These are phyloP conservation scores for Aspergillus phoenicis DNA, from an alignment of 2,329 filamentous ascomycete species.

Conservation along the genomic window DNA sequence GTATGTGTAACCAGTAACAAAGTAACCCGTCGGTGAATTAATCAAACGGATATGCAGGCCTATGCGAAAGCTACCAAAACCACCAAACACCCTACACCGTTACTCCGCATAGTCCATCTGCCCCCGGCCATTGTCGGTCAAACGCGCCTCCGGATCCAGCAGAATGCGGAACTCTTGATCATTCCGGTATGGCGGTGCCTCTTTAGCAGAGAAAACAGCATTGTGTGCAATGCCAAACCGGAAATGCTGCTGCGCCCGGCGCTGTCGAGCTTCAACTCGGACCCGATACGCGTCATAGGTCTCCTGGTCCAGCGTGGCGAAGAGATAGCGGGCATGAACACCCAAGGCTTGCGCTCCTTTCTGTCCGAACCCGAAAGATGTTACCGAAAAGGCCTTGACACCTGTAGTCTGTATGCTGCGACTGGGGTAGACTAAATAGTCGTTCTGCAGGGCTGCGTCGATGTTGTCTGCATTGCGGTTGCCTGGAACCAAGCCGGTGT, in stretches of 20 bases:
- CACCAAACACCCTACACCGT: not conserved
- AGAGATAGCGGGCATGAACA: slow-evolving; percentile 10
- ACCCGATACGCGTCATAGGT: not conserved
- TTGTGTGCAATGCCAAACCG: not conserved
- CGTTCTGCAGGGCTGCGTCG: slow-evolving; percentile 90
- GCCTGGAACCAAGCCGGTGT: slow-evolving; percentile 85
- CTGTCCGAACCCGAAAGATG: slow-evolving; percentile 9
- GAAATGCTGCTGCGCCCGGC: not conserved
- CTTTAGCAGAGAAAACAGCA: not conserved
- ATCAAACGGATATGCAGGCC: not conserved
- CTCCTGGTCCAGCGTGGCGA: not conserved
- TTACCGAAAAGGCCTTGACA: slow-evolving; percentile 5
- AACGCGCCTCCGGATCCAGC: not conserved
- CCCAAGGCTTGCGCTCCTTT: slow-evolving; percentile 8
- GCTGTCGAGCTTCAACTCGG: not conserved
- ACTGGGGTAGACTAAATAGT: slow-evolving; percentile 56
- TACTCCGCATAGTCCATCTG: not conserved
- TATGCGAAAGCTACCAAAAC: not conserved
- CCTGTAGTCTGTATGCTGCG: not conserved
- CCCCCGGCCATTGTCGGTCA: not conserved
- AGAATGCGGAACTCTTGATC: not conserved
- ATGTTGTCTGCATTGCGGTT: slow-evolving; percentile 97
- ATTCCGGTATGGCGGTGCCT: not conserved
- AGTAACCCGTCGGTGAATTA: not conserved
- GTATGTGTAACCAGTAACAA: not conserved